Base-by-base conservation (phyloP, 2,329 filamentous ascomycete species). In the Paraphaeosphaeria minitans region DNA sequence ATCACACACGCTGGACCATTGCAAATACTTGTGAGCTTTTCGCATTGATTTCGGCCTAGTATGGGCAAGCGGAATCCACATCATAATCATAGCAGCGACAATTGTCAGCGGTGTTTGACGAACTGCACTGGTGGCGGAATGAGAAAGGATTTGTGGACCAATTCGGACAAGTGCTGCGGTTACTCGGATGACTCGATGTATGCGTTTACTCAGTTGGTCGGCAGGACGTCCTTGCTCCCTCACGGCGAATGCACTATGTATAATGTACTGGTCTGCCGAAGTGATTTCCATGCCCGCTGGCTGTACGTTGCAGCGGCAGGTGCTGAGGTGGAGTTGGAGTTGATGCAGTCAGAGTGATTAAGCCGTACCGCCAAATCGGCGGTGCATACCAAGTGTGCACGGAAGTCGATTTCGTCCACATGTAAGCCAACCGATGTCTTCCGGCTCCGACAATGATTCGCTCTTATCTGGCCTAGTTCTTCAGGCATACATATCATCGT, bases 401-500 rank as follows among this genome's bases (percentile, higher is more conserved):
- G n/a, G 10, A 19, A 50, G 29, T 37, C 47, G 27, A 22, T 13
- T 31, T 10, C 29, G 7, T 10, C 29, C 22, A 33, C 21, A 45
- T 35, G 16, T 27, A 35, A 45, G 39, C 22, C 14, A 6, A 16
- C 16, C 35, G 13, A n/a, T 22, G 10, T 21, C 39, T 39, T 22
- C 41, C n/a, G 41, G 19, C 19, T 43, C 9, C 19, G n/a, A 22
- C 21, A 19, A 10, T 2, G 13, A 13, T 43, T 43, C 41, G 41
- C 10, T 19, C 9, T 10, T 21, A 43, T 13, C 13, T 41, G 22
- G 21, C 33, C 33, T 19, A 48, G 29, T 12, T 14, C 41, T 29
- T 74, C 64, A 82, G 56, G 79, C 79, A 63, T 80, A 82, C 79
- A 82, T 81, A 41, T 82, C 81, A 69, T 83, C 80, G 65, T 77